These are phyloP conservation scores for Melaleuca quinquenervia DNA, from an alignment of 345 rosid genomes.

Conservation along the genomic window DNA sequence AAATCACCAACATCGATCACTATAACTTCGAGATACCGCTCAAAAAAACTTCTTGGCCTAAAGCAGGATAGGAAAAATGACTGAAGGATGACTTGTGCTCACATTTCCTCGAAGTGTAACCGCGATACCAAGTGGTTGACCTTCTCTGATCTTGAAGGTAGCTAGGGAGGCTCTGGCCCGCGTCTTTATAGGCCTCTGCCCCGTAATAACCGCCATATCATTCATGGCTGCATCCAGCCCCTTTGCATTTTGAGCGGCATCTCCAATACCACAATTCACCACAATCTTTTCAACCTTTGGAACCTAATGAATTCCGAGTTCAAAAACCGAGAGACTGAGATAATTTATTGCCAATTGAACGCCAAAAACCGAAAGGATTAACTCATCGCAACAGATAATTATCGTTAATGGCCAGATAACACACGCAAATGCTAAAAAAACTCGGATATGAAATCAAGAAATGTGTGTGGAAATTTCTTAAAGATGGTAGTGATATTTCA, in stretches of 20 bases:
- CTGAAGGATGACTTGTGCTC: conserved; percentile 6
- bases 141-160: conserved; percentile 88
- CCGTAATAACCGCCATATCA: conserved; percentile 71
- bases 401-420: not conserved
- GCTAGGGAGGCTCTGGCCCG: conserved; percentile 71
- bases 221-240: conserved; percentile 84
- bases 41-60: not conserved
- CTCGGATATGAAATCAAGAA: not conserved
- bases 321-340: not conserved
- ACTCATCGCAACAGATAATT: not conserved
- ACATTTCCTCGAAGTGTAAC: conserved; percentile 89
- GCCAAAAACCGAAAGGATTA: not conserved
- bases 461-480: not conserved
- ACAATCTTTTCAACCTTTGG: conserved; percentile 80
- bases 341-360: not conserved
- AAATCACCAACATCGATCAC: not conserved
- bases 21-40: not conserved
- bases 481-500: not conserved
- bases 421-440: not conserved
- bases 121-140: conserved; percentile 82
- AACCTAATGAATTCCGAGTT: conserved; percentile 26
- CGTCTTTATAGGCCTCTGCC: conserved; percentile 85
- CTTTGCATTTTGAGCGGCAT: conserved; percentile 82
- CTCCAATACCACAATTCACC: conserved; percentile 96
- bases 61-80: not conserved